A percentile compares a stretch with the other conserved stretches of the same genome.
phyloP scores from a whole-genome alignment of 495 filamentous ascomycete species.

The Aspergillus haitiensis region DNA sequence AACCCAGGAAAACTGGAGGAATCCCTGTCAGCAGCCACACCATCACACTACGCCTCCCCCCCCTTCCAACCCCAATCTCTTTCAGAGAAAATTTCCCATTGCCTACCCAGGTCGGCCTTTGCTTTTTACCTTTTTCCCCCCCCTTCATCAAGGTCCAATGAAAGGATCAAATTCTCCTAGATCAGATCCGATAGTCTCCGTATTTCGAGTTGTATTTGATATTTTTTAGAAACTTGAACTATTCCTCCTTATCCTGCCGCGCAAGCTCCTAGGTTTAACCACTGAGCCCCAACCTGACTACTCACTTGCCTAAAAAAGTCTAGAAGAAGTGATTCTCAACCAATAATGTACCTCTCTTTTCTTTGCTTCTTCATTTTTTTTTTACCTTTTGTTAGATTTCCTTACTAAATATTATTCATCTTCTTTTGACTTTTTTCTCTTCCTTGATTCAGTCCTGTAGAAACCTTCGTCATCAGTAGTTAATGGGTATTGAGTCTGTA shows the following conservation, averaged over 20 bases:
- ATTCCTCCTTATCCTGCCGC: background rate
- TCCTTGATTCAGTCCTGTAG: background rate
- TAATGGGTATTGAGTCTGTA: too few species aligned
- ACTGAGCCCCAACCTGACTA: background rate
- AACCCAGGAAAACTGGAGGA: conserved; percentile 4
- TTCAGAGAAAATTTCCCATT: conserved; percentile 6
- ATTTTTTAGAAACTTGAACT: background rate
- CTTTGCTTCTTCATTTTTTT: background rate
- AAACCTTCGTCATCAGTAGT: too few species aligned
- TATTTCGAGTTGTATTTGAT: conserved; percentile 1
- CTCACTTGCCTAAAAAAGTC: conserved; percentile 1
- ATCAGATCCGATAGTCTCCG: conserved; percentile 7
- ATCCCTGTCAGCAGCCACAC: conserved; percentile 1
- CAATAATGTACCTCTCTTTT: background rate
- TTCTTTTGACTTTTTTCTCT: background rate
- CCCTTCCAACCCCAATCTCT: too few species aligned
- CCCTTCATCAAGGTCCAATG: conserved; percentile 1
- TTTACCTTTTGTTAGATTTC: background rate
- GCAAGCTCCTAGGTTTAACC: background rate
- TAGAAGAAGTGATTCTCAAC: background rate
- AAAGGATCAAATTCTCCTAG: background rate
- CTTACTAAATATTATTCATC: too few species aligned
- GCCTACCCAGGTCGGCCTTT: background rate
- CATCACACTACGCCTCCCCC: too few species aligned
- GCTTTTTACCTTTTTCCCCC: background rate